Percentiles rank a stretch among this genome's conserved stretches.
Evolutionary conservation across 768 basidiomycete genomes (phyloP).

Genomic region (Hericium rajendrae): DNA sequence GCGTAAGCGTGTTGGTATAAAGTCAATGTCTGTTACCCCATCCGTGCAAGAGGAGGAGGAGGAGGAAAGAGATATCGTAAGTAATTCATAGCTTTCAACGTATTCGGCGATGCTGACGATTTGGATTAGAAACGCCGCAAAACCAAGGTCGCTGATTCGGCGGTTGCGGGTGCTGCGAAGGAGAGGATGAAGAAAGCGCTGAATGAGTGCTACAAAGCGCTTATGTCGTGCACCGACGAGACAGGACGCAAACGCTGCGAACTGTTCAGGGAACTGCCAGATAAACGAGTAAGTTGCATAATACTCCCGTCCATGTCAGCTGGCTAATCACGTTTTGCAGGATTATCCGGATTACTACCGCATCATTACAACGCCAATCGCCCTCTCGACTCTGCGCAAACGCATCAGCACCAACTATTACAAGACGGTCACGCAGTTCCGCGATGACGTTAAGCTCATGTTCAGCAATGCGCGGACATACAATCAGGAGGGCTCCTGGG

Average conservation of each 20-base stretch:
- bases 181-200: slow-evolving; percentile 83
- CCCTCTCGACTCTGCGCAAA: slow-evolving; percentile 79
- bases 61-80: slow-evolving; percentile 58
- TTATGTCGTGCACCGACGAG: slow-evolving; percentile 60
- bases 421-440: slow-evolving; percentile 63
- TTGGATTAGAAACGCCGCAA: slow-evolving; percentile 73
- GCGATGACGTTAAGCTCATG: slow-evolving; percentile 82
- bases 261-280: slow-evolving; percentile 81
- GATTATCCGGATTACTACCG: slow-evolving; percentile 91
- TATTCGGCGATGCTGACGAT: slow-evolving; percentile 2
- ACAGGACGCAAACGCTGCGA: slow-evolving; percentile 76
- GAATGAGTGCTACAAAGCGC: slow-evolving; percentile 64
- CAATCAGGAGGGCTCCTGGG: slow-evolving; percentile 93
- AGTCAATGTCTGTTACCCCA: slow-evolving; percentile 70
- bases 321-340: slow-evolving; percentile 28
- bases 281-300: slow-evolving; percentile 46
- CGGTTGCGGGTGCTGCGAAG: slow-evolving; percentile 26
- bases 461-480: slow-evolving; percentile 90
- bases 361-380: slow-evolving; percentile 81
- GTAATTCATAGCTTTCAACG: slow-evolving; percentile 16
- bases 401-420: slow-evolving; percentile 56
- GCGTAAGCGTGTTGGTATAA: slow-evolving; percentile 59
- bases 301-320: not conserved
- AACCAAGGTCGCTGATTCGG: slow-evolving; percentile 51
- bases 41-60: slow-evolving; percentile 70